Conservation (phyloP, 495 filamentous ascomycete genomes). For the Cercophora scortea region DNA sequence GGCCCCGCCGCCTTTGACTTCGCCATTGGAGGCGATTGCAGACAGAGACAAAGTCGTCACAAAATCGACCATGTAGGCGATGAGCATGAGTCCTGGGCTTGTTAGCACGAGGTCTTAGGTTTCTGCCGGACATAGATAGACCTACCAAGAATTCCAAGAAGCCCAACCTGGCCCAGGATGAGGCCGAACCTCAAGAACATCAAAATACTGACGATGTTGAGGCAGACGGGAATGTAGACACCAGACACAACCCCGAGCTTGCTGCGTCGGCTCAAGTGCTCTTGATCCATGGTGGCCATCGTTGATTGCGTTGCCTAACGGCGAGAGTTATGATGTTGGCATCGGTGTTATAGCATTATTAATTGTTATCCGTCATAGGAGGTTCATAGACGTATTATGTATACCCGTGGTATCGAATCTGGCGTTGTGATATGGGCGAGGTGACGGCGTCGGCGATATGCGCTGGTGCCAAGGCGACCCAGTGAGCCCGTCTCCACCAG, state of each 20-base stretch:
- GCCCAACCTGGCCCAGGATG: conserved; percentile 68
- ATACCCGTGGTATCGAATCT: no score
- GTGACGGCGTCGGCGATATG: no score
- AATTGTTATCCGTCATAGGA: no score
- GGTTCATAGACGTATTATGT: no score
- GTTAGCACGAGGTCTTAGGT: neutral
- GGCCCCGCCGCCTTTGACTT: conserved; percentile 78
- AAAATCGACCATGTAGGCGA: conserved; percentile 68
- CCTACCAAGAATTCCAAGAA: conserved; percentile 72
- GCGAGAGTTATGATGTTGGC: no score
- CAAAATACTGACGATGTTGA: conserved; percentile 88
- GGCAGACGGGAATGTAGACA: conserved; percentile 76
- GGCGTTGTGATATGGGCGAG: no score
- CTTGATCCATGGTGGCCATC: conserved; percentile 22
- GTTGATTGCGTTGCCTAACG: neutral
- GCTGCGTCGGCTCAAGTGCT: conserved; percentile 24
- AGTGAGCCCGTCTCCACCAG: no score
- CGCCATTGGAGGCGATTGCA: conserved; percentile 84
- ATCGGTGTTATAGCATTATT: no score
- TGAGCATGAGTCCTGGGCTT: conserved; percentile 56
- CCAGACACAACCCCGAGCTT: conserved; percentile 72
- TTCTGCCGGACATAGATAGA: neutral
- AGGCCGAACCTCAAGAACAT: conserved; percentile 85
- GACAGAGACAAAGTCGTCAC: conserved; percentile 81
- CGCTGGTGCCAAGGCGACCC: no score